Conservation (phyloP, 768 basidiomycete species). For the Hypsizygus marmoreus region DNA sequence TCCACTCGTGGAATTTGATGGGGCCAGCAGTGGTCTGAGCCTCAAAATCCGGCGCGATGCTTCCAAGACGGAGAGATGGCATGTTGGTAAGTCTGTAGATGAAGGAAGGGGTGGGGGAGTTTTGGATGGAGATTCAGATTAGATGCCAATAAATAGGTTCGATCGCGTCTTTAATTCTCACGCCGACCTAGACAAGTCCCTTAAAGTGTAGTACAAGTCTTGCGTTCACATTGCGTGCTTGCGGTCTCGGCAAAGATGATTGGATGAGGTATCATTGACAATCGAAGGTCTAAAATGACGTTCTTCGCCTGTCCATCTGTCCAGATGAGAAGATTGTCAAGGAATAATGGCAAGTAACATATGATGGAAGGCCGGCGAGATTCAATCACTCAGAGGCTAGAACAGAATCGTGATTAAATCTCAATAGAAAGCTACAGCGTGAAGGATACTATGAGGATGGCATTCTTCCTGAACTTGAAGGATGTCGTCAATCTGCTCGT, state of each 20-base stretch:
- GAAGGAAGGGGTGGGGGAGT: background rate
- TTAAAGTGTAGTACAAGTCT: conserved; percentile 29
- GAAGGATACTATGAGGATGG: conserved; percentile 90
- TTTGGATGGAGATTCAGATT: background rate
- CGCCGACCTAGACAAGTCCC: conserved; percentile 29
- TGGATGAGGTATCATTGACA: background rate
- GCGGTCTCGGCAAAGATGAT: background rate
- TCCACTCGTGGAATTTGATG: conserved; percentile 94
- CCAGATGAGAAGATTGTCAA: background rate
- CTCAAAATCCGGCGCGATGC: conserved; percentile 87
- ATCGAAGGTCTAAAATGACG: no score
- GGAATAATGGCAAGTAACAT: background rate
- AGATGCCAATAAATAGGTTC: conserved; percentile 4
- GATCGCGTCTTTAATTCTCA: conserved; percentile 69
- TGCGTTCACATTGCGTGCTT: conserved; percentile 48
- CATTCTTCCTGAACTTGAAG: conserved; percentile 83
- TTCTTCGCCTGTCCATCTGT: no score
- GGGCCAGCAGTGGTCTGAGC: conserved; percentile 85
- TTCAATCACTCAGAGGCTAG: no score
- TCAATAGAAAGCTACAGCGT: conserved; percentile 91
- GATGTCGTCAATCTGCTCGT: conserved; percentile 88
- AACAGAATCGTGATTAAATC: background rate
- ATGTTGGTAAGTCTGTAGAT: conserved; percentile 24
- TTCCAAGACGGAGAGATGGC: conserved; percentile 77
- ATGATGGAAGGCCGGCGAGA: no score